Percentiles rank a stretch among this genome's conserved stretches.
These are phyloP conservation scores for Fraxinus cuspidata DNA, from an alignment of 257 asterid genomes.

Conservation along the genomic window DNA sequence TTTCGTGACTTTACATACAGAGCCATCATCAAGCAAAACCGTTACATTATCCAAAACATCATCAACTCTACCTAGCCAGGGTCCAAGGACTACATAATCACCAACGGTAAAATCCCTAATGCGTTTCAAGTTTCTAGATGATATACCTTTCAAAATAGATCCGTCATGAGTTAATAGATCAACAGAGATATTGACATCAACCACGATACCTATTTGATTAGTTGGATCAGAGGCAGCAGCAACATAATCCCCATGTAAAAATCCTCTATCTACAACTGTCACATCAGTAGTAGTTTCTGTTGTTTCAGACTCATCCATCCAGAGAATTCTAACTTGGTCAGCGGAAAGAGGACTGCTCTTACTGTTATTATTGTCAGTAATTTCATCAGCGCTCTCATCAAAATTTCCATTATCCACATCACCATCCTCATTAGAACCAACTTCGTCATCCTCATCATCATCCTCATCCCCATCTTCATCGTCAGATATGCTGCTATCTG, in stretches of 20 bases:
- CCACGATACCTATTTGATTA: constrained; percentile 94
- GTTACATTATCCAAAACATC: constrained; percentile 91
- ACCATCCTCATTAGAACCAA: constrained; percentile 43
- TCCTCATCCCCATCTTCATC: constrained; percentile 74
- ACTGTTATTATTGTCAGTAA: constrained; percentile 38
- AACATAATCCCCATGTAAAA: constrained; percentile 92
- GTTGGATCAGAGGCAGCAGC: constrained; percentile 91
- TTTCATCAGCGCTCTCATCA: constrained; percentile 42
- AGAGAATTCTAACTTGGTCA: constrained; percentile 83
- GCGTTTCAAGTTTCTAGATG: constrained; percentile 69
- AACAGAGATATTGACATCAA: constrained; percentile 64
- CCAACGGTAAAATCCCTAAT: constrained; percentile 85
- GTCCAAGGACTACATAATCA: constrained; percentile 90
- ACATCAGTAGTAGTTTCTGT: constrained; percentile 57
- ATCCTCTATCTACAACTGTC: constrained; percentile 81
- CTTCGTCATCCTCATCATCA: constrained; percentile 38
- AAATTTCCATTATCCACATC: constrained; percentile 35
- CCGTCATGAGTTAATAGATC: constrained; percentile 72
- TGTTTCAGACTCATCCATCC: constrained; percentile 86
- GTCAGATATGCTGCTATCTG: constrained; percentile 73
- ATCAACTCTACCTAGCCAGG: constrained; percentile 98
- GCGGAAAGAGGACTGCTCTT: constrained; percentile 57
- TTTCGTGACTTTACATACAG: constrained; percentile 86
- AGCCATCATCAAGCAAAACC: constrained; percentile 91
- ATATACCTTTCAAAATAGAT: constrained; percentile 49